Evolutionary conservation across 768 basidiomycete species (phyloP), one percentile per base, ranked within the genome.

Genomic region (Tricholoma sp.): DNA sequence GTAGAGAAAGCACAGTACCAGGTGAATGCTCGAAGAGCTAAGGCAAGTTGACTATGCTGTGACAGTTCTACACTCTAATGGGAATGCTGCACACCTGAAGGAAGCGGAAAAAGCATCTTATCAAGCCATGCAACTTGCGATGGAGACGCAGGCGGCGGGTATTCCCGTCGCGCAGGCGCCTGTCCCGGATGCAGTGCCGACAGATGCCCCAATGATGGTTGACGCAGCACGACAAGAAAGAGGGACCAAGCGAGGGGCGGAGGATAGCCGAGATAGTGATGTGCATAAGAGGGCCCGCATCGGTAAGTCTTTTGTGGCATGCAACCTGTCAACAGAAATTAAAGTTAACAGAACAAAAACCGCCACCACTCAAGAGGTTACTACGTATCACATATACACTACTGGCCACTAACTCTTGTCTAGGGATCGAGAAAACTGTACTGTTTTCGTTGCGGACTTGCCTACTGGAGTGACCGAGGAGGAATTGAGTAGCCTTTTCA

Each of bases 351-450:
- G 81, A 83, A 63, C 63, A 73, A 55, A 78, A 78, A 53, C 67
- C 74, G 10, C 69, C 67, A 1, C 72, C 78, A 7, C 68, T 88
- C 29, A 90, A 89, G 70, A 76, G 89, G 89, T 88, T 44, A 37
- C 66, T 58, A 48, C 44, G 3, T 17, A 2, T 49, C 15, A 3
- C 28, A n/a, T 10, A 31, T 32, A n/a, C 31, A 32, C 17, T 9
- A 32, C 15, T 17, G 17, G 15, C 4, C 17, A 17, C n/a, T 49
- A 10, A 49, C 10, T 15, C 29, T 53, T 50, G 20, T 36, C 55
- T 57, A 95, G 96, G 61, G 97, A 99, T 72, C 92, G 97, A 47
- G 97, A 99, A 74, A 91, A 98, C 63, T 84, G 86, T 29, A 96
- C 94, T 0, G 88, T 98, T 4, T 91, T 98, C 57, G 88, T 97